Evolutionary conservation across 108 stramenopile genomes (phyloP), one percentile per base, ranked within the genome.

Genomic region (Pelagomonas calceolata): DNA sequence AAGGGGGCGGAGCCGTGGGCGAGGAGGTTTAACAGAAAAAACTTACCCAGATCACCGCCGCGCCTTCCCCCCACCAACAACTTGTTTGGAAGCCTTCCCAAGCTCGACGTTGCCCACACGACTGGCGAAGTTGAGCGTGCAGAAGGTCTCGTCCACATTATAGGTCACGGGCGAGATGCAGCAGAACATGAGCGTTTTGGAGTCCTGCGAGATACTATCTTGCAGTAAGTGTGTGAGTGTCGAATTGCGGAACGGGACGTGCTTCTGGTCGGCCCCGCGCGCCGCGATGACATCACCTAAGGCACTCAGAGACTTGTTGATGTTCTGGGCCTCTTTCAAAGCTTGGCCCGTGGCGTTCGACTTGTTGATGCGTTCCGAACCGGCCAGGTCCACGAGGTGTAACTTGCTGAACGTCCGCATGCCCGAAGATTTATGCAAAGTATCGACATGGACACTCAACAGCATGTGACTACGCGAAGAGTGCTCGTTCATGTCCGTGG

Each of bases 271-370:
- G 30, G 30, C 17, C 21, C 70, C 81, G 17, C 80, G 64, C 4
- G 95, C 95, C 69, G 96, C 93, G 85, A 99, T 98, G 17, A 99
- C 98, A 82, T 98, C 95, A 32, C 95, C 95, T 66, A 99, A 85
- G 17, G 96, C 96, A 4, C 94, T 91, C 68, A 99, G 80, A 73
- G 91, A 92, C 82, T 94, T 95, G 89, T 99, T 99, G 79, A 99
- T 99, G 77, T 95, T 94, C 60, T 92, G 91, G 29, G 98, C 96
- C 73, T 99, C 98, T 76, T 93, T 93, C 68, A 96, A 75, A 36
- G 90, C 84, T 36, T 92, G 85, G 66, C 94, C 92, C 63, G 80
- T 85, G 5, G 91, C 94, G 75, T 92, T 88, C 77, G 91, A 90
- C 86, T 95, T 99, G 64, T 93, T 82, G n/a, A 97, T 88, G 75